Evolutionary conservation across 805 yeast species (phyloP), one percentile per base, ranked within the genome.

Genomic region (Kodamaea hsintzibuensis): DNA sequence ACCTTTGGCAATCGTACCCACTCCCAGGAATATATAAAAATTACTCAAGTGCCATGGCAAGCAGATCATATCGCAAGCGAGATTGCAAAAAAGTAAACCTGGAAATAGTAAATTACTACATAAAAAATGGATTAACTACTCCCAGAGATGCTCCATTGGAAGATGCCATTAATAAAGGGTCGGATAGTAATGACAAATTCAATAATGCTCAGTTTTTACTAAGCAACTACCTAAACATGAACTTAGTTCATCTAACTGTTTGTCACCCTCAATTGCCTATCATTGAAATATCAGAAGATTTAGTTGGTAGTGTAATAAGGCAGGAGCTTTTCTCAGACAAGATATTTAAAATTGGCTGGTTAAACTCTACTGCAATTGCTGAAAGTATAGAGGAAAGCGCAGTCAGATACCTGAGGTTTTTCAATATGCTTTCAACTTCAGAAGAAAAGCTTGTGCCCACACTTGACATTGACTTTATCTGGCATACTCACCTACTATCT

Each of bases 401-500:
- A 14, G 43, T 46, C n/a, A 53, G 71, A 42, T 67, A 67, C 49
- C 10, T 50, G 2, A 52, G 60, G 7, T 67, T 65, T 43, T 55
- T 52, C 45, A 30, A 42, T 13, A 19, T 57, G 16, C 43, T 57
- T 2, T 25, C 47, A 1, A 3, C 12, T 1, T 10, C 25, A n/a
- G 57, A 48, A 35, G 38, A 38, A 2, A 44, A 14, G 17, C 48
- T 59, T 16, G 64, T 65, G 1, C 70, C 71, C 0, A 65, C 69
- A 2, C 54, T 67, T 44, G 70, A 67, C 33, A 65, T 67, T 27
- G 70, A 66, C 42, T 54, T 67, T 38, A 43, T 65, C 2, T 66
- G 71, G 71, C 68, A 61, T 47, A 67, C 71, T 5, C 69, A 67
- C 50, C 68, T 62, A 38, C 54, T 67, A 9, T 45, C 57, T 5